These are phyloP conservation scores for Dryadomyces sulphureus DNA, from an alignment of 2,329 filamentous ascomycete genomes.

Conservation along the genomic window DNA sequence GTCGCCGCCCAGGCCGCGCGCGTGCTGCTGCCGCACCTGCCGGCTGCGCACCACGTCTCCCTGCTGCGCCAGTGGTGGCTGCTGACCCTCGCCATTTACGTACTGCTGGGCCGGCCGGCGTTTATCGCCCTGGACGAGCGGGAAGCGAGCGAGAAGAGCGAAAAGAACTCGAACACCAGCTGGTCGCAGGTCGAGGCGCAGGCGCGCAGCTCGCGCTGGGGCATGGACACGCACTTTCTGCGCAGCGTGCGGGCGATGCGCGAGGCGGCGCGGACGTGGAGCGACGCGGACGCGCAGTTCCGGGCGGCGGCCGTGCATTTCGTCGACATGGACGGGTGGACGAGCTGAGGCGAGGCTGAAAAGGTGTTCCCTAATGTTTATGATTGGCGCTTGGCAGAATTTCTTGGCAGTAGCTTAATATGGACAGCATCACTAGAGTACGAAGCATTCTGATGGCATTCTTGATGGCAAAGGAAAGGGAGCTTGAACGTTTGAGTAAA, in stretches of 20 bases:
- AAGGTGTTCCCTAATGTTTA: too few species aligned
- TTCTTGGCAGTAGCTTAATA: too few species aligned
- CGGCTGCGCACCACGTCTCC: constrained; percentile 53
- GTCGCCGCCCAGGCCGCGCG: constrained; percentile 79
- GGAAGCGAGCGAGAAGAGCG: constrained; percentile 24
- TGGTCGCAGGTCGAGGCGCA: constrained; percentile 67
- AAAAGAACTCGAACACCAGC: constrained; percentile 21
- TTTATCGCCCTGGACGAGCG: constrained; percentile 49
- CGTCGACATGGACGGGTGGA: constrained; percentile 59
- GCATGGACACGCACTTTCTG: constrained; percentile 50
- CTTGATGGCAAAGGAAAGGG: too few species aligned
- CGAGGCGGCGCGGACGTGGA: constrained; percentile 62
- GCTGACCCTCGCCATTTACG: constrained; percentile 62
- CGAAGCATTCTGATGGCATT: too few species aligned
- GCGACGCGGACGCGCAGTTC: constrained; percentile 50
- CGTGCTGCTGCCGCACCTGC: constrained; percentile 67
- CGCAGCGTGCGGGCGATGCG: constrained; percentile 53
- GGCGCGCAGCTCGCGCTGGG: constrained; percentile 52
- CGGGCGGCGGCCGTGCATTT: constrained; percentile 56
- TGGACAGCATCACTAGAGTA: too few species aligned
- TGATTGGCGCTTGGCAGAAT: too few species aligned
- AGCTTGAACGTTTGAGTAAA: too few species aligned
- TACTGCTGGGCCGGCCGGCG: constrained; percentile 57
- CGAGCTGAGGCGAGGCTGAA: not conserved
- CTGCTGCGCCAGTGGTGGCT: constrained; percentile 86